phyloP scores from a whole-genome alignment of 1,284 basidiomycete species.

The Rhodotorula sp. region DNA sequence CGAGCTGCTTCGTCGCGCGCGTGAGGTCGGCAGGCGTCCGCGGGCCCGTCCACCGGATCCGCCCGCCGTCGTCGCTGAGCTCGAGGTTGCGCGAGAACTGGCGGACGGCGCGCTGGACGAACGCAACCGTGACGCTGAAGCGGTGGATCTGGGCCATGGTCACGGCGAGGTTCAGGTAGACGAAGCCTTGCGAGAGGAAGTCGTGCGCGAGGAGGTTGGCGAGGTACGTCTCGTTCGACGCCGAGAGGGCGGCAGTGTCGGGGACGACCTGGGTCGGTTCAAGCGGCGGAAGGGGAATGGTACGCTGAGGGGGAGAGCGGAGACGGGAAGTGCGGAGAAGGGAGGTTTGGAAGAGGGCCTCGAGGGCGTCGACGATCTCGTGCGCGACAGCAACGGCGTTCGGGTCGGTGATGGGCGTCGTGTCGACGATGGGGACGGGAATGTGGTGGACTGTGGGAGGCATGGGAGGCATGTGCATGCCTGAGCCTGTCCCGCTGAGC shows the following conservation, averaged over 20 bases:
- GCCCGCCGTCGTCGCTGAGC: slow-evolving; percentile 29
- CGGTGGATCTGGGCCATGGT: slow-evolving; percentile 37
- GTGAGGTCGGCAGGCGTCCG: too few relatives aligned
- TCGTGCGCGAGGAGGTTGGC: slow-evolving; percentile 36
- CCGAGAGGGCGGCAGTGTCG: not conserved
- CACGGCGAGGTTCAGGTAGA: slow-evolving; percentile 41
- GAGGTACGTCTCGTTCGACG: slow-evolving; percentile 38
- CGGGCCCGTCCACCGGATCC: slow-evolving; percentile 34
- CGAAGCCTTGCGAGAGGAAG: slow-evolving; percentile 36
- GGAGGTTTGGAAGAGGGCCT: slow-evolving; percentile 31
- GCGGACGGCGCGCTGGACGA: slow-evolving; percentile 33
- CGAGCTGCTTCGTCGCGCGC: not conserved
- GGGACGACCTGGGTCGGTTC: not conserved
- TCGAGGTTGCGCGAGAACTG: slow-evolving; percentile 33
- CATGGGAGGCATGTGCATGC: slow-evolving; percentile 13
- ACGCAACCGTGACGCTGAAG: slow-evolving; percentile 35
- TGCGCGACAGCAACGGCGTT: slow-evolving; percentile 6
- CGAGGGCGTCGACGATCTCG: slow-evolving; percentile 29
- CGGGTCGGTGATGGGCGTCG: not conserved
- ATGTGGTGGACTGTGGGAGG: not conserved
- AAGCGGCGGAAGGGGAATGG: not conserved
- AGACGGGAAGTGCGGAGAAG: not conserved
- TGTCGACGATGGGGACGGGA: not conserved
- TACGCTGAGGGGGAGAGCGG: not conserved
- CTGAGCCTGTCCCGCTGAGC: slow-evolving; percentile 29